phyloP scores from a whole-genome alignment of 2,329 filamentous ascomycete species.

The Xylaria sp. region DNA sequence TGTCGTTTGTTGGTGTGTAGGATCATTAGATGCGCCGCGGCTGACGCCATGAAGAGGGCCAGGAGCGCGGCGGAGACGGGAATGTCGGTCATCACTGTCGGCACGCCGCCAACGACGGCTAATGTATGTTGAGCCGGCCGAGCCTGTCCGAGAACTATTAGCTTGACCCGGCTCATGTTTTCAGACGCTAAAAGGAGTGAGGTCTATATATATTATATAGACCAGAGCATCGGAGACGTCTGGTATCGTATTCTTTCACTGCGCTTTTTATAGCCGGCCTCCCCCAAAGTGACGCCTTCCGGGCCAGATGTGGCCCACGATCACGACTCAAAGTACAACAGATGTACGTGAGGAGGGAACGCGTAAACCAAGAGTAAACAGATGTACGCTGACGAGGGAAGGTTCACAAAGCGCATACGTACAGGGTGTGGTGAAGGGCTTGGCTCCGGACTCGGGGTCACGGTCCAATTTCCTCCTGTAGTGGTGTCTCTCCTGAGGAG shows the following conservation, averaged over 20 bases:
- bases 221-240: neutral
- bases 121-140: conserved; percentile 18
- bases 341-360: neutral
- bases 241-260: neutral
- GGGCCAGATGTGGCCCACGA: neutral
- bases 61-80: conserved; percentile 41
- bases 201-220: neutral
- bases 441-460: conserved; percentile 21
- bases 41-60: conserved; percentile 41
- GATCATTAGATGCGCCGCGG: conserved; percentile 41
- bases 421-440: conserved; percentile 16
- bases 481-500: conserved; percentile 24
- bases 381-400: neutral
- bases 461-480: conserved; percentile 34
- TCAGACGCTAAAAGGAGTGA: neutral
- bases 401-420: conserved; percentile 6
- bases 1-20: conserved; percentile 58
- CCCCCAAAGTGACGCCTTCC: neutral
- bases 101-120: conserved; percentile 44
- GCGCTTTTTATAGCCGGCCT: neutral
- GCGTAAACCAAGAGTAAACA: neutral
- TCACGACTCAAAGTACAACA: neutral
- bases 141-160: conserved; percentile 16
- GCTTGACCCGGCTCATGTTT: neutral
- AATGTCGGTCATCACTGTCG: conserved; percentile 38